A percentile compares a stretch with the other conserved stretches of the same genome.
Conservation (phyloP, 371 early-diverging fungal genomes). For the Globomyces sp. region DNA sequence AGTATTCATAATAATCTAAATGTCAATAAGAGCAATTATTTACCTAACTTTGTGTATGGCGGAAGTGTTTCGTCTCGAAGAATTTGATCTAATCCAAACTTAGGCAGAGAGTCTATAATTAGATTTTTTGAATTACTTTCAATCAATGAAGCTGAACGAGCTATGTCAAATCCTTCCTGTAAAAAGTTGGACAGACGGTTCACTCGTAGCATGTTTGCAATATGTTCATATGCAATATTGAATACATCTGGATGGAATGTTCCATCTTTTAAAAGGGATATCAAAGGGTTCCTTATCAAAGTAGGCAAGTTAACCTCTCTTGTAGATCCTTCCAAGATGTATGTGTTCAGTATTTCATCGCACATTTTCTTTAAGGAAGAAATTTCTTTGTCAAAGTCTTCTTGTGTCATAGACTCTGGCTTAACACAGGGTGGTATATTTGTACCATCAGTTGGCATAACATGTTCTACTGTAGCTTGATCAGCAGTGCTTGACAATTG, state of each 20-base stretch:
- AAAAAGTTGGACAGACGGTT: slow-evolving; percentile 9
- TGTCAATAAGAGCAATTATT: not conserved
- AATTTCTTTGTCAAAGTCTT: not conserved
- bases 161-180: not conserved
- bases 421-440: not conserved
- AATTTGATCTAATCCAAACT: not conserved
- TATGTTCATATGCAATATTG: slow-evolving; percentile 7
- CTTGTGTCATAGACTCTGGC: not conserved
- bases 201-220: not conserved
- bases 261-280: not conserved
- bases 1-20: not conserved
- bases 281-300: not conserved
- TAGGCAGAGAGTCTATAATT: not conserved
- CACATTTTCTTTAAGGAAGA: not conserved
- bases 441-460: not conserved
- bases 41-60: not conserved
- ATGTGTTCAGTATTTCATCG: not conserved
- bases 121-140: not conserved
- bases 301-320: slow-evolving; percentile 3
- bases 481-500: not conserved
- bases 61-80: not conserved
- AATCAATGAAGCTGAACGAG: not conserved
- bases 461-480: not conserved
- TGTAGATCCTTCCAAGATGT: not conserved
- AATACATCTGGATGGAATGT: slow-evolving; percentile 10